phyloP scores from a whole-genome alignment of 2,329 filamentous ascomycete species.

The Pseudogymnoascus sp. region DNA sequence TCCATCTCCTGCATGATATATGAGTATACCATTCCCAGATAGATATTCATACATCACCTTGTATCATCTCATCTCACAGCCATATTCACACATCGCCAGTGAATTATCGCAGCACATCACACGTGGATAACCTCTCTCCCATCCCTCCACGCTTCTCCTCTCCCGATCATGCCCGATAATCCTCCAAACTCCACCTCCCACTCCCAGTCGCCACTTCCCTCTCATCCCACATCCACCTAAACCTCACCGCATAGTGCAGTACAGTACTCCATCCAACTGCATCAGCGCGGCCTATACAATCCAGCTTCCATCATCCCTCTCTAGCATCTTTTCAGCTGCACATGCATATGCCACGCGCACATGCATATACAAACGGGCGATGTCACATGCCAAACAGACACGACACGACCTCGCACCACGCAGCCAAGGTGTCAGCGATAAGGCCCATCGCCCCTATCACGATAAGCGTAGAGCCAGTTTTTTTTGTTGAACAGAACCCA shows the following conservation, averaged over 20 bases:
- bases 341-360: background rate
- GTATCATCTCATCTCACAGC: background rate
- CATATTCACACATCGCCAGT: background rate
- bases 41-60: background rate
- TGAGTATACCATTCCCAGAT: background rate
- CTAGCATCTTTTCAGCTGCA: conserved; percentile 2
- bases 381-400: background rate
- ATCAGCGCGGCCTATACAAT: background rate
- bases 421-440: conserved; percentile 5
- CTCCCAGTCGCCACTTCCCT: background rate
- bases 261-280: too few relatives aligned
- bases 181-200: background rate
- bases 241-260: background rate
- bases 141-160: background rate
- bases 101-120: background rate
- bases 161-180: background rate
- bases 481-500: background rate
- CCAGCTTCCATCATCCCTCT: background rate
- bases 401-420: too few relatives aligned
- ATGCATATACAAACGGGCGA: background rate
- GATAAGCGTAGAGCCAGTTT: background rate
- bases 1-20: background rate
- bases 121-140: background rate
- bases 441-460: background rate
- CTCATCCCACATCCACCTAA: background rate